Conservation (phyloP, 2,329 filamentous ascomycete species). For the Paracorniculantispora psalliotae region DNA sequence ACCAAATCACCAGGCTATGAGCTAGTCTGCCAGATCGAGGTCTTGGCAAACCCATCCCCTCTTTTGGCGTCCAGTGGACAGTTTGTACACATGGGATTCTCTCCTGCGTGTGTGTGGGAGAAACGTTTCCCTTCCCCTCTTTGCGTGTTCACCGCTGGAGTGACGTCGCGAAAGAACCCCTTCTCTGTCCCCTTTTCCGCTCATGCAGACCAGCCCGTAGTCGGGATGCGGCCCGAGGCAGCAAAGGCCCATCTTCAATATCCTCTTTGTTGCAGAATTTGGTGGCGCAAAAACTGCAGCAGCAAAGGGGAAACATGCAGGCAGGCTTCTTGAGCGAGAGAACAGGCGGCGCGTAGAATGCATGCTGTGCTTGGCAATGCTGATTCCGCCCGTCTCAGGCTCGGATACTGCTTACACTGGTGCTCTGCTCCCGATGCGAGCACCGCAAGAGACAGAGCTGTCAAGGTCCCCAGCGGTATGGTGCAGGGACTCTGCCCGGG, state of each 20-base stretch:
- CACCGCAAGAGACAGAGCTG: too few relatives aligned
- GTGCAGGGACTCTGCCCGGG: too few relatives aligned
- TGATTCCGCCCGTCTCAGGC: too few relatives aligned
- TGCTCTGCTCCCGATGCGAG: too few relatives aligned
- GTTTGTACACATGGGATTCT: neutral
- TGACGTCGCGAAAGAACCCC: conserved; percentile 7
- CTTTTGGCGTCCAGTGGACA: neutral
- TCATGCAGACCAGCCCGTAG: neutral
- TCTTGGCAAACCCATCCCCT: neutral
- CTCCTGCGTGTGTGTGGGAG: neutral
- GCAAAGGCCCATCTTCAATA: too few relatives aligned
- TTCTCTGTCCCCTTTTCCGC: too few relatives aligned
- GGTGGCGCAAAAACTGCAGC: neutral
- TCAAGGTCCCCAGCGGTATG: too few relatives aligned
- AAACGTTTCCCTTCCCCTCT: too few relatives aligned
- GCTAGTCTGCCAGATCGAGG: neutral
- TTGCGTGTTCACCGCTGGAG: conserved; percentile 3
- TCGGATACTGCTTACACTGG: too few relatives aligned
- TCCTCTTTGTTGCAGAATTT: neutral
- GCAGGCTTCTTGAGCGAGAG: too few relatives aligned
- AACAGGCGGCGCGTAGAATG: too few relatives aligned
- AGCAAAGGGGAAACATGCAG: neutral
- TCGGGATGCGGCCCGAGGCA: neutral
- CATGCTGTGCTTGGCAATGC: too few relatives aligned
- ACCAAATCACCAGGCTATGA: neutral